Conservation (phyloP, 345 rosid genomes). For the Capsella bursapastoris region DNA sequence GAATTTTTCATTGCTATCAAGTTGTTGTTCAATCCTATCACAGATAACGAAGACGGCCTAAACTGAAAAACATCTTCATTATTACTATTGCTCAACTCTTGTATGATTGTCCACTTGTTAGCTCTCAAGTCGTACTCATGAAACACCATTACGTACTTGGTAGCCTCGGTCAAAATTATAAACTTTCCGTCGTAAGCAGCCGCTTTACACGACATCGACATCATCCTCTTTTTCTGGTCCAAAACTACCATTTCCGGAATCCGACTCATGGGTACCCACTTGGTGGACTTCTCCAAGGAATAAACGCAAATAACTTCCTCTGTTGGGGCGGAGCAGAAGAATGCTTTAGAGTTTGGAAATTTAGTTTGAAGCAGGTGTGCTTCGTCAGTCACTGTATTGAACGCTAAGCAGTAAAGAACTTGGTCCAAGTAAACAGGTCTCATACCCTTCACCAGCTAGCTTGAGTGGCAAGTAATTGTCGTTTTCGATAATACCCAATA, state of each 20-base stretch:
- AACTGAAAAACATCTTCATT: not conserved
- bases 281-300: not conserved
- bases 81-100: slow-evolving; percentile 4
- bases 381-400: slow-evolving; percentile 6
- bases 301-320: not conserved
- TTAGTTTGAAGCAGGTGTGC: slow-evolving; percentile 1
- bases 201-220: not conserved
- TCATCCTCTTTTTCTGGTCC: not conserved
- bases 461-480: slow-evolving; percentile 21
- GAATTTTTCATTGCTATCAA: not conserved
- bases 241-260: not conserved
- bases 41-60: slow-evolving; percentile 8
- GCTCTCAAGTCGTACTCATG: slow-evolving; percentile 28
- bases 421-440: slow-evolving; percentile 17
- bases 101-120: slow-evolving; percentile 1
- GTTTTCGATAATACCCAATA: slow-evolving; percentile 1
- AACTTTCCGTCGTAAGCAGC: slow-evolving; percentile 13
- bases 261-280: slow-evolving; percentile 11
- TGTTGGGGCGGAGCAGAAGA: not conserved
- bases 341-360: not conserved
- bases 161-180: slow-evolving; percentile 4
- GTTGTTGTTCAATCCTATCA: slow-evolving; percentile 8
- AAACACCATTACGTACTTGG: not conserved
- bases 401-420: slow-evolving; percentile 2
- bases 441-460: slow-evolving; percentile 2